Conservation (phyloP, 2,329 filamentous ascomycete genomes). For the Trichoderma koningii region DNA sequence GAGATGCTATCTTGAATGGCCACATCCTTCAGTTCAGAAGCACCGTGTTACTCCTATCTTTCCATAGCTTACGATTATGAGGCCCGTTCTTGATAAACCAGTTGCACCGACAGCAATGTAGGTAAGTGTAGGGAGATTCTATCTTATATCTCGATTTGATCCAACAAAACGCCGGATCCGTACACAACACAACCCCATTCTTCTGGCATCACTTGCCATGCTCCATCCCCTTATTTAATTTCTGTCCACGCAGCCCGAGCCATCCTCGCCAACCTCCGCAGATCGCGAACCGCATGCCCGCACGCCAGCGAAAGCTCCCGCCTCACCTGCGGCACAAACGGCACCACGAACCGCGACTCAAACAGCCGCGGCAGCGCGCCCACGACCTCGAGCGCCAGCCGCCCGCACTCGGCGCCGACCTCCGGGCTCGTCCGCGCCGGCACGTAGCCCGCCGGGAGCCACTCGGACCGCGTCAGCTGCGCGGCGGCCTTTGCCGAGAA, state of each 20-base stretch:
- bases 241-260: conserved; percentile 55
- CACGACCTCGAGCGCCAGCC: conserved; percentile 51
- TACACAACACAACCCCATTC: no score
- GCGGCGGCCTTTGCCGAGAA: conserved; percentile 38
- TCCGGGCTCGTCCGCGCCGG: conserved; percentile 29
- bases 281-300: conserved; percentile 55
- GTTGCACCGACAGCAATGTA: no score
- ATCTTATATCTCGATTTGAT: no score
- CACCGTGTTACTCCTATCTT: no score
- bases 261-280: conserved; percentile 52
- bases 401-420: conserved; percentile 45
- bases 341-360: conserved; percentile 50
- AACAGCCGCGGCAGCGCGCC: conserved; percentile 51
- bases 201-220: no score
- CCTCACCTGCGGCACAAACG: conserved; percentile 48
- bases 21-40: no score
- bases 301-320: conserved; percentile 54
- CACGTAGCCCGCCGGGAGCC: conserved; percentile 38
- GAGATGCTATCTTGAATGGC: no score
- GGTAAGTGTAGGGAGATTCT: no score
- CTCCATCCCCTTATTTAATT: conserved; percentile 34
- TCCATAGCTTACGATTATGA: no score
- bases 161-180: no score
- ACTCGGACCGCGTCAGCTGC: conserved; percentile 34
- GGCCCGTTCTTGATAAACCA: no score